Base-by-base conservation (phyloP, 1,139 yeast species). In the Groenewaldozyma auringiensis region DNA sequence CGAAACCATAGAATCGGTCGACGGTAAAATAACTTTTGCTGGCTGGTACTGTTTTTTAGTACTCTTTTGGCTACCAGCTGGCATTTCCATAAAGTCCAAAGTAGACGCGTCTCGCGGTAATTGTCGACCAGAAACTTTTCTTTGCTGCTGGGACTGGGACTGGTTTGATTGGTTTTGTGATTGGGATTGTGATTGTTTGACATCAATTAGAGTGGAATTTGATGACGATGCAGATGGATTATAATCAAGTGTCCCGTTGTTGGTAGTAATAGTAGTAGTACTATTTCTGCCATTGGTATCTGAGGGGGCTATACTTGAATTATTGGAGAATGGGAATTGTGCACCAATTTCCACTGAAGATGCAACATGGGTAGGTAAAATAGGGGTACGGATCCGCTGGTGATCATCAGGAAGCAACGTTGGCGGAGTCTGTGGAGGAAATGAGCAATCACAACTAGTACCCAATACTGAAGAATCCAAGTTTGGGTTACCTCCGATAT, bases 371-470 rank as follows among this genome's bases (percentile, higher is more conserved):
- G 46, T 58, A 50, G 52, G 52, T 27, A 48, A 40, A 9, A 65
- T 66, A 17, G 67, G 67, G 22, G 63, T 62, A 41, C 60, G 58
- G 43, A 63, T 63, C 13, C 64, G 54, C 37, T 55, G 53, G 37
- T 45, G 47, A 22, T 40, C 46, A 31, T 43, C 39, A 6, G 47
- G 32, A 9, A 43, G 21, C 27, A 38, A 17, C 2, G 47, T 45
- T 2, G 50, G 45, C 2, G 44, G 38, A 27, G 53, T 53, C 37
- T 49, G 48, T n/a, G 58, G 55, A 25, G 58, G 57, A 21, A 55
- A 52, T 35, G 46, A 32, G 53, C 56, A 55, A 21, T 54, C 58
- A 38, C 58, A 55, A 16, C 53, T 49, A 20, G 58, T 53, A 32
- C 55, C 55, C 18, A 55, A 47, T 21, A 47, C 48, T 21, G 37